Base-by-base conservation (phyloP, 2,329 filamentous ascomycete genomes). In the Nigrospora sphaerica region DNA sequence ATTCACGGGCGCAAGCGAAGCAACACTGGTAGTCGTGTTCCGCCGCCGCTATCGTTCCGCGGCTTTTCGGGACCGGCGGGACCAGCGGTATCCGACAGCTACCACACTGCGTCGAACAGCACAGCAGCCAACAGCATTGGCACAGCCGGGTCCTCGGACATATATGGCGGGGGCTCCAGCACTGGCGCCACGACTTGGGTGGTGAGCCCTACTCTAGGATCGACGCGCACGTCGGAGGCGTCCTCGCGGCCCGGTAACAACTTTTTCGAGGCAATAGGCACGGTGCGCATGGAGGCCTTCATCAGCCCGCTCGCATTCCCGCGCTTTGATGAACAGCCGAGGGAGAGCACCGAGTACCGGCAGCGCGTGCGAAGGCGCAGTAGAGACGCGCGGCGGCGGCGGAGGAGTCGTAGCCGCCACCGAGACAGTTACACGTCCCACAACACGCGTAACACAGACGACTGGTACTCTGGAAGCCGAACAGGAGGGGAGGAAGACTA, bases 261-360 rank as follows among this genome's bases (percentile, higher is more conserved):
- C 63, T 91, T 93, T 69, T 93, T 93, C 59, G 90, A 95, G 56
- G 86, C 86, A 1, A 85, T 95, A 48, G 90, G 91, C 1, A 97
- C 91, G 2, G 82, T 97, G 40, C 82, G 93, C 28, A 97, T 98
- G 92, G 92, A 97, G 65, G 93, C 93, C 0, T 98, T 97, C 63
- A 95, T 98, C 54, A 81, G 74, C 55, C 81, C 81, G 0, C 62
- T 83, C 12, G 70, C 77, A 1, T 70, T 73, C 50, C 68, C 68
- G 3, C 67, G 69, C 28, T 68, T 73, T 44, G 67, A 69, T 12
- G 73, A 76, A 12, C 64, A 69, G 37, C 67, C 70, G 0, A 69
- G 74, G 45, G 75, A 78, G 51, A 62, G 68, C 18, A 75, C 78
- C 19, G 75, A 80, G 51, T 66, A 71, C 50, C 65, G 69, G 43